phyloP scores from a whole-genome alignment of 1,284 basidiomycete genomes.

The Lignosus rhinocerotis region DNA sequence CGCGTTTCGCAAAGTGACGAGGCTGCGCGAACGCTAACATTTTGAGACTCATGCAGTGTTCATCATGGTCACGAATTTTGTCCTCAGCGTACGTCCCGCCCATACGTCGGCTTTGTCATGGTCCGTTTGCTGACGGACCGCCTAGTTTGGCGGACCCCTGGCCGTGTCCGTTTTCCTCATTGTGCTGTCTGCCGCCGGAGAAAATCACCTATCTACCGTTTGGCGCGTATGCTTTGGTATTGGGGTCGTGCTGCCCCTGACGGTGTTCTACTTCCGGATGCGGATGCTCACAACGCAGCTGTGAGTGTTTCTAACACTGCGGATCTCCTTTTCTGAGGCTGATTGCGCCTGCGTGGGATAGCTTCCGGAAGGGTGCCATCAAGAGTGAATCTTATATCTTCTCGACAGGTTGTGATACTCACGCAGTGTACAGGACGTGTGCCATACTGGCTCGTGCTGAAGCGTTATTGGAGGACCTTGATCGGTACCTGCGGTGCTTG shows the following conservation, averaged over 20 bases:
- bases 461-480: slow-evolving; percentile 68
- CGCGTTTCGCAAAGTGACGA: slow-evolving; percentile 4
- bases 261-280: slow-evolving; percentile 73
- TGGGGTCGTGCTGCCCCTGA: slow-evolving; percentile 66
- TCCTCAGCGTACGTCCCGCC: slow-evolving; percentile 45
- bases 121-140: slow-evolving; percentile 26
- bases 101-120: slow-evolving; percentile 5
- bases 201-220: slow-evolving; percentile 64
- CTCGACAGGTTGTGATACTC: slow-evolving; percentile 3
- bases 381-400: slow-evolving; percentile 43
- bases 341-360: slow-evolving; percentile 7
- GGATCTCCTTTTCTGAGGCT: background rate
- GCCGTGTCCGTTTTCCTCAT: slow-evolving; percentile 74
- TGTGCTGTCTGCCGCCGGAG: slow-evolving; percentile 66
- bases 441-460: slow-evolving; percentile 63
- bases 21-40: background rate
- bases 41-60: slow-evolving; percentile 44
- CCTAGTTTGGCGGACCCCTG: slow-evolving; percentile 66
- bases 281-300: slow-evolving; percentile 71
- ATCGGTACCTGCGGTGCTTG: slow-evolving; percentile 75
- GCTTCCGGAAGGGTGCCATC: slow-evolving; percentile 61
- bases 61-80: slow-evolving; percentile 77
- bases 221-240: slow-evolving; percentile 81
- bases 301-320: slow-evolving; percentile 31
- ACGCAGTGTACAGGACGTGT: slow-evolving; percentile 44